These are phyloP conservation scores for Sporothrix euskadiensis DNA, from an alignment of 2,329 filamentous ascomycete genomes.

Conservation along the genomic window DNA sequence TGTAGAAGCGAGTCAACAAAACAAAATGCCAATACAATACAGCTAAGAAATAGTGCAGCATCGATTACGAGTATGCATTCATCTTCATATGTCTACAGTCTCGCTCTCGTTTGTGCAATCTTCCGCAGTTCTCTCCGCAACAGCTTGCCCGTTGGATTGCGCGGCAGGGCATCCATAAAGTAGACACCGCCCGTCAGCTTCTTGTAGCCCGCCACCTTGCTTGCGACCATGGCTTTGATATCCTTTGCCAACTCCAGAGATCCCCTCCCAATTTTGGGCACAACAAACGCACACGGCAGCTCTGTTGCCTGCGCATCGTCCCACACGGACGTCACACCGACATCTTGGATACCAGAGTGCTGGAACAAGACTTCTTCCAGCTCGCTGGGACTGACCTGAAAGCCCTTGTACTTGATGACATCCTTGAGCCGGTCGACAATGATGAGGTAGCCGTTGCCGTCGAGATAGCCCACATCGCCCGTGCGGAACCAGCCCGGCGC, in stretches of 20 bases:
- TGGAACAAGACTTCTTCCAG: background rate
- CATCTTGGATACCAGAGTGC: background rate
- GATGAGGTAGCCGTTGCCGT: slow-evolving; percentile 71
- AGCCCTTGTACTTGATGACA: slow-evolving; percentile 74
- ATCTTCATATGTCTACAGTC: background rate
- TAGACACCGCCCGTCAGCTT: slow-evolving; percentile 2
- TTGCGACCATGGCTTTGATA: background rate
- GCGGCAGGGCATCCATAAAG: background rate
- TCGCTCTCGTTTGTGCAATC: background rate
- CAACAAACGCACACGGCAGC: slow-evolving; percentile 4
- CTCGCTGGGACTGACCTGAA: background rate
- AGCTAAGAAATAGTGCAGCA: background rate
- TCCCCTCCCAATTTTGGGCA: background rate
- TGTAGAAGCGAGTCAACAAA: too few species aligned
- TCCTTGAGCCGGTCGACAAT: slow-evolving; percentile 62
- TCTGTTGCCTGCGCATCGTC: background rate
- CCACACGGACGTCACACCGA: background rate
- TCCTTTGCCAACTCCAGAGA: background rate
- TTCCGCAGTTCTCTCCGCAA: background rate
- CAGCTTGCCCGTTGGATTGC: background rate
- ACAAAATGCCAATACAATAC: background rate
- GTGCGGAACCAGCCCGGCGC: background rate
- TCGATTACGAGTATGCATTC: background rate
- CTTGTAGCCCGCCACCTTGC: background rate
- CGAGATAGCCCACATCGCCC: background rate